Percentiles rank a stretch among this genome's conserved stretches.
phyloP scores from a whole-genome alignment of 352 stramenopile species.

The Phytopythium oedochilum region DNA sequence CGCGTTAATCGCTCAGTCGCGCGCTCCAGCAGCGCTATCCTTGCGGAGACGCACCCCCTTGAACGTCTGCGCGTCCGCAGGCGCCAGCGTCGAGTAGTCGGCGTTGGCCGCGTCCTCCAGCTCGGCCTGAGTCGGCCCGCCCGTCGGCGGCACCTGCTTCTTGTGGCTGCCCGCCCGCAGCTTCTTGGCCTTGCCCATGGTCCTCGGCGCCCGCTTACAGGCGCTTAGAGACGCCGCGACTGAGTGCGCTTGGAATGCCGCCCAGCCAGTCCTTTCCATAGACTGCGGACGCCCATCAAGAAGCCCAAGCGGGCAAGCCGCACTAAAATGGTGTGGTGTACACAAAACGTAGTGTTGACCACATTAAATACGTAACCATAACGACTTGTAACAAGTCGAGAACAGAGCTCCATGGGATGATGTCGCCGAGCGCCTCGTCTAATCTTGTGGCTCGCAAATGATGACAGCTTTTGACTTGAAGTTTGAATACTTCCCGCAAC shows the following conservation, averaged over 20 bases:
- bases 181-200: conserved; percentile 88
- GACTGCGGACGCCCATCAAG: background rate
- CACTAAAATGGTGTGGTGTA: background rate
- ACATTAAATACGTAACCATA: background rate
- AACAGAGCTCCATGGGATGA: too few relatives aligned
- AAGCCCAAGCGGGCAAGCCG: too few relatives aligned
- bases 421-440: too few relatives aligned
- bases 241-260: background rate
- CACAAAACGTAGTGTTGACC: background rate
- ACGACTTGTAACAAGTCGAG: too few relatives aligned
- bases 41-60: conserved; percentile 52
- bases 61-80: conserved; percentile 66
- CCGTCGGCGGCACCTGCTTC: conserved; percentile 63
- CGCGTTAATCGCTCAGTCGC: too few relatives aligned
- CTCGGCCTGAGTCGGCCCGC: conserved; percentile 48
- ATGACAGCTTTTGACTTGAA: conserved; percentile 1
- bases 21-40: too few relatives aligned
- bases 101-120: conserved; percentile 38
- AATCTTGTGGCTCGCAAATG: conserved; percentile 2
- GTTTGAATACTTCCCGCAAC: conserved; percentile 1
- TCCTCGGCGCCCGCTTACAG: too few relatives aligned
- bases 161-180: conserved; percentile 79
- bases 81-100: conserved; percentile 39
- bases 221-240: too few relatives aligned
- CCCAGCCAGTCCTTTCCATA: background rate